phyloP scores from a whole-genome alignment of 2,329 filamentous ascomycete genomes.

The Cadophora malorum region DNA sequence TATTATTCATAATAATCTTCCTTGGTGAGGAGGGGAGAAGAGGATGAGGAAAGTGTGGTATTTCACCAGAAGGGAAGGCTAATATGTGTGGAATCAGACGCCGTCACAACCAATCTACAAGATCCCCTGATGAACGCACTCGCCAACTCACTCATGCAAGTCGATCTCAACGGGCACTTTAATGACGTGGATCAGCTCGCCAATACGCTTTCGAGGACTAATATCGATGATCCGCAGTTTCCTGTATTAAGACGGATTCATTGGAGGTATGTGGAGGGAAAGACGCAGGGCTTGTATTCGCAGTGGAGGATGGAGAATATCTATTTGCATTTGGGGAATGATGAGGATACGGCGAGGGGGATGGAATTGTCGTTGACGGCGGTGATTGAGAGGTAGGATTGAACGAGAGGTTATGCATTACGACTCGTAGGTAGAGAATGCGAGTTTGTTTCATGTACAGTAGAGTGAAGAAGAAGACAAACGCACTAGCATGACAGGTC shows the following conservation, averaged over 20 bases:
- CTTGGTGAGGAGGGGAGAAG: too few relatives aligned
- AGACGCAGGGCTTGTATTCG: slow-evolving; percentile 1
- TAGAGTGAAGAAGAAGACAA: not conserved
- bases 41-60: too few relatives aligned
- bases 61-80: not conserved
- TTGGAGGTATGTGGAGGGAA: slow-evolving; percentile 2
- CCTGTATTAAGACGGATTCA: not conserved
- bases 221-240: not conserved
- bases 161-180: not conserved
- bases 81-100: not conserved
- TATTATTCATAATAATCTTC: too few relatives aligned
- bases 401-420: not conserved
- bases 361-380: not conserved
- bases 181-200: not conserved
- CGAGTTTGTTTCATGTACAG: not conserved
- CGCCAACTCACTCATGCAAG: not conserved
- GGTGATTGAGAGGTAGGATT: not conserved
- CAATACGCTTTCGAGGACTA: not conserved
- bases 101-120: not conserved
- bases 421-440: not conserved
- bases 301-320: slow-evolving; percentile 17
- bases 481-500: not conserved
- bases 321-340: not conserved
- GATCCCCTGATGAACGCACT: not conserved
- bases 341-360: not conserved